phyloP scores from a whole-genome alignment of 805 yeast genomes.

The Nakazawaea ishiwadae region DNA sequence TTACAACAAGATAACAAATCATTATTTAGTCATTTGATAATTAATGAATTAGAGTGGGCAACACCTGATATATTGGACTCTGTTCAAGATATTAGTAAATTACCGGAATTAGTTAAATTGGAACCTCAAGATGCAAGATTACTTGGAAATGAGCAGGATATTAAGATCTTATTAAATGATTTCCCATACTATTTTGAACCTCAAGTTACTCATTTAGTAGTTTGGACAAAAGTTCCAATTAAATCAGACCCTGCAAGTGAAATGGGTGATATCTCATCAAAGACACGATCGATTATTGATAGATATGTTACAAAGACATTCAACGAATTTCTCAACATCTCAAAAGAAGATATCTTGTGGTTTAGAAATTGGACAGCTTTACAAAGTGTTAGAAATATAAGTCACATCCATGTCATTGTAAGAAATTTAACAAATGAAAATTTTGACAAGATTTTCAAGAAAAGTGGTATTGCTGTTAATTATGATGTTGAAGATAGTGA shows the following conservation, averaged over 20 bases:
- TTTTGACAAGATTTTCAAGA: not conserved
- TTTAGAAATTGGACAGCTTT: conserved; percentile 67
- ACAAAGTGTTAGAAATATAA: conserved; percentile 62
- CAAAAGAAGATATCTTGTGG: conserved; percentile 47
- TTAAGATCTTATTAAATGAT: conserved; percentile 47
- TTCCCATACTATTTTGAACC: conserved; percentile 62
- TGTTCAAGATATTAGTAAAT: conserved; percentile 17
- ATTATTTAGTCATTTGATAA: conserved; percentile 45
- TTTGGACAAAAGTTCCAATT: conserved; percentile 62
- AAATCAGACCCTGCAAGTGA: conserved; percentile 44
- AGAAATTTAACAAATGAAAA: conserved; percentile 29
- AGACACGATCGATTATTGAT: conserved; percentile 37
- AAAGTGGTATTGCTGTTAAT: conserved; percentile 7
- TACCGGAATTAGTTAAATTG: conserved; percentile 18
- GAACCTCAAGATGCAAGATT: conserved; percentile 32
- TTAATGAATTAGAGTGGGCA: conserved; percentile 48
- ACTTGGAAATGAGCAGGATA: conserved; percentile 36
- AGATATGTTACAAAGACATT: conserved; percentile 45
- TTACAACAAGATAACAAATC: conserved; percentile 31
- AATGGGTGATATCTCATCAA: conserved; percentile 45
- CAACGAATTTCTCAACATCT: conserved; percentile 35
- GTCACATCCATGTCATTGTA: conserved; percentile 67
- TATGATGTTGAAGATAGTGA: conserved; percentile 5
- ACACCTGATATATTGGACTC: conserved; percentile 22
- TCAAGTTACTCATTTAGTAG: conserved; percentile 51